phyloP scores from a whole-genome alignment of 495 filamentous ascomycete genomes.

The Annulohypoxylon maeteangense region DNA sequence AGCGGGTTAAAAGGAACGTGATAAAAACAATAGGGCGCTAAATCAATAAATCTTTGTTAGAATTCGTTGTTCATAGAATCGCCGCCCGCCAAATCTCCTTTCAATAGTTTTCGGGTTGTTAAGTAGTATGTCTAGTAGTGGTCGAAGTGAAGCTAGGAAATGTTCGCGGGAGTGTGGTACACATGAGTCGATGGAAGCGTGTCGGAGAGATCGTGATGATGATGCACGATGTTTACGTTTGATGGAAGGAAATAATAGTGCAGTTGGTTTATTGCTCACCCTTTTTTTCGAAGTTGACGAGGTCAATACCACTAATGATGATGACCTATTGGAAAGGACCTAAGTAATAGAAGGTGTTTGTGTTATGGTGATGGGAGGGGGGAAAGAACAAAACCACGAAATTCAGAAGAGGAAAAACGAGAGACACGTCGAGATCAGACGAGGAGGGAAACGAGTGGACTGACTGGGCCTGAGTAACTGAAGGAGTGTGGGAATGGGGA shows the following conservation, averaged over 20 bases:
- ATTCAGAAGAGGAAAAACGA: slow-evolving; percentile 43
- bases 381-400: slow-evolving; percentile 38
- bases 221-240: not conserved
- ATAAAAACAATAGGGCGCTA: slow-evolving; percentile 37
- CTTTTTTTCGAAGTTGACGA: slow-evolving; percentile 43
- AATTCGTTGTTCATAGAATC: slow-evolving; percentile 18
- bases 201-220: slow-evolving; percentile 4
- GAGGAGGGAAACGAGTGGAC: slow-evolving; percentile 47
- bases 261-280: slow-evolving; percentile 25
- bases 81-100: slow-evolving; percentile 9
- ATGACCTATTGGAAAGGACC: slow-evolving; percentile 32
- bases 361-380: slow-evolving; percentile 18
- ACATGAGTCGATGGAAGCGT: slow-evolving; percentile 8
- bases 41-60: slow-evolving; percentile 35
- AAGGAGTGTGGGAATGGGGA: slow-evolving; percentile 44
- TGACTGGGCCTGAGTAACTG: slow-evolving; percentile 46
- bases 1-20: slow-evolving; percentile 23
- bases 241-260: slow-evolving; percentile 12
- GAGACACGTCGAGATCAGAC: slow-evolving; percentile 47
- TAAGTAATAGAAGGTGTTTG: slow-evolving; percentile 20
- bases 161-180: not conserved
- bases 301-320: slow-evolving; percentile 39
- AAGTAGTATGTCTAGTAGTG: slow-evolving; percentile 2
- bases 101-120: not conserved
- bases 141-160: not conserved